A percentile compares a stretch with the other conserved stretches of the same genome.
Evolutionary conservation across 2,329 filamentous ascomycete species (phyloP).

Genomic region (Didymella keratinophila): DNA sequence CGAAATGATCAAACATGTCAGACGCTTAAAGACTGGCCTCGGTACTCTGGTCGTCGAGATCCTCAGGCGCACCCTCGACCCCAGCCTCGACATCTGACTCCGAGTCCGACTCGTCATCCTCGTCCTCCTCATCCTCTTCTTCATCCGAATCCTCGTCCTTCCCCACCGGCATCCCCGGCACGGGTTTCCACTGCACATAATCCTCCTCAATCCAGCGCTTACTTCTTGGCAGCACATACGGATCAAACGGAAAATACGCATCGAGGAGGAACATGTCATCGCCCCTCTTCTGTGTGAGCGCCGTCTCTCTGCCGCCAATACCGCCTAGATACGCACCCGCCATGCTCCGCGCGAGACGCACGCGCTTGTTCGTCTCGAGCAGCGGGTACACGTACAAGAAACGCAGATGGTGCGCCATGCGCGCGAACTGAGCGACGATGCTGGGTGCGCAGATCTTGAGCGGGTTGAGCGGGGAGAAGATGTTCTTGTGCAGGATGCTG

Average conservation of each 20-base stretch:
- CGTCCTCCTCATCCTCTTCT: conserved; percentile 28
- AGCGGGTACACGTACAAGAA: conserved; percentile 90
- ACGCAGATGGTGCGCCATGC: conserved; percentile 81
- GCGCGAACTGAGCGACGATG: conserved; percentile 91
- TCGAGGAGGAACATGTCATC: conserved; percentile 87
- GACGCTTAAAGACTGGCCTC: conserved; percentile 16
- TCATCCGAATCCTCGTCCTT: conserved; percentile 50
- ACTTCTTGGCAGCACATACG: conserved; percentile 87
- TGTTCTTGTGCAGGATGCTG: conserved; percentile 76
- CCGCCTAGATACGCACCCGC: conserved; percentile 59
- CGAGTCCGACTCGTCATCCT: conserved; percentile 44
- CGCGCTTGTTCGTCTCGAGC: conserved; percentile 89
- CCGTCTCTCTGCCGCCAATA: conserved; percentile 62
- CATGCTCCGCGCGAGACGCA: conserved; percentile 77
- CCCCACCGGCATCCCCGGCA: conserved; percentile 53
- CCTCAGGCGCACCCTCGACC: conserved; percentile 8
- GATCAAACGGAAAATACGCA: conserved; percentile 96
- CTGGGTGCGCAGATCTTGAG: conserved; percentile 91
- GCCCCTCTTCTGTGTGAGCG: conserved; percentile 63
- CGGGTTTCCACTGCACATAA: conserved; percentile 49
- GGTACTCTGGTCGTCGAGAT: conserved; percentile 25
- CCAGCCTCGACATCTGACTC: conserved; percentile 17
- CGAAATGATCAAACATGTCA: too few species aligned
- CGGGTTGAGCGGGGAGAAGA: conserved; percentile 90
- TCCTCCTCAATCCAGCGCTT: conserved; percentile 81